phyloP scores from a whole-genome alignment of 352 stramenopile genomes.

The Globisporangium uncinulatum region DNA sequence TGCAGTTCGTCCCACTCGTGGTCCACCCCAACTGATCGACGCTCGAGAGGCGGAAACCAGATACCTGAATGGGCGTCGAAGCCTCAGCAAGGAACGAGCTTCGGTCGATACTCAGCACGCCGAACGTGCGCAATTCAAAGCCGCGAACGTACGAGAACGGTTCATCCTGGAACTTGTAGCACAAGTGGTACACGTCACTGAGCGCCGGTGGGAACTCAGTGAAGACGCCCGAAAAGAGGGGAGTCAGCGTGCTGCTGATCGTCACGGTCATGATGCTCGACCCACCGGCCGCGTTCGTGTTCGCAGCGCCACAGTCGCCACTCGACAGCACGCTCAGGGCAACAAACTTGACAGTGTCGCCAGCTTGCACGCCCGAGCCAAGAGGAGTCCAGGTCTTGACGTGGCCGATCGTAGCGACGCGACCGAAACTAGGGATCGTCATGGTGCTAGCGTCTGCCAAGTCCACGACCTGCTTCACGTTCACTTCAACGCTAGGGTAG shows the following conservation, averaged over 20 bases:
- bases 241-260: constrained; percentile 1
- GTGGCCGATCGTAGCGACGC: constrained; percentile 40
- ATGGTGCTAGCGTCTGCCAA: constrained; percentile 33
- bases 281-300: constrained; percentile 32
- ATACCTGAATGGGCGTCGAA: constrained; percentile 37
- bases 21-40: constrained; percentile 53
- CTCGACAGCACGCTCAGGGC: constrained; percentile 35
- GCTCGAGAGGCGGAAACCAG: constrained; percentile 40
- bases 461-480: constrained; percentile 46
- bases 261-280: constrained; percentile 31
- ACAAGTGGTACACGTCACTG: constrained; percentile 53
- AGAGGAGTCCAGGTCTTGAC: constrained; percentile 40
- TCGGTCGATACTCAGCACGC: constrained; percentile 35
- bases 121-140: constrained; percentile 40
- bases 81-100: constrained; percentile 35
- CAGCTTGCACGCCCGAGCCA: constrained; percentile 36
- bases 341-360: constrained; percentile 55
- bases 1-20: constrained; percentile 30
- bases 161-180: constrained; percentile 69
- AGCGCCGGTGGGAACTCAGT: constrained; percentile 27
- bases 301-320: constrained; percentile 31
- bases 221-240: constrained; percentile 37
- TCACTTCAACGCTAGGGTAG: constrained; percentile 31
- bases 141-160: constrained; percentile 43
- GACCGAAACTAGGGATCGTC: constrained; percentile 20